Conservation (phyloP, 2,329 filamentous ascomycete species). For the Allantophomopsis lycopodina region DNA sequence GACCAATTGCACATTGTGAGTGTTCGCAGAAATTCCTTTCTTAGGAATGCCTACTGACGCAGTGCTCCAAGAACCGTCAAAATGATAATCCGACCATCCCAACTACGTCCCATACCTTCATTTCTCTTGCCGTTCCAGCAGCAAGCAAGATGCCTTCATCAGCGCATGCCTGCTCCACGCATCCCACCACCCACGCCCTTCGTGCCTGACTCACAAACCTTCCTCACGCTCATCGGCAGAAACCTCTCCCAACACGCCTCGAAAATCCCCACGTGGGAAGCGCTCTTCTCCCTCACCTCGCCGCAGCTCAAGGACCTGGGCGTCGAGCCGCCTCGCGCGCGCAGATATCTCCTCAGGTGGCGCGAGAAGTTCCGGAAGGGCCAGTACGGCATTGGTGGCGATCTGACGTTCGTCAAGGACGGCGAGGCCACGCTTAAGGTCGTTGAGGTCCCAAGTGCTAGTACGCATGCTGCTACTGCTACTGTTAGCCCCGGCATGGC, state of each 20-base stretch:
- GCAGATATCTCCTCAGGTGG: constrained; percentile 80
- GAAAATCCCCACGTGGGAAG: constrained; percentile 85
- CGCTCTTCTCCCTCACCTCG: constrained; percentile 72
- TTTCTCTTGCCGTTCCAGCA: constrained; percentile 16
- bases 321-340: constrained; percentile 69
- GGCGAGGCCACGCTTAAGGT: constrained; percentile 38
- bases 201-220: constrained; percentile 72
- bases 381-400: constrained; percentile 68
- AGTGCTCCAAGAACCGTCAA: constrained; percentile 22
- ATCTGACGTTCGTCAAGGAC: constrained; percentile 56
- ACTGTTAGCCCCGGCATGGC: constrained; percentile 35
- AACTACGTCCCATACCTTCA: constrained; percentile 14
- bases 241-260: constrained; percentile 66
- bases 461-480: constrained; percentile 27
- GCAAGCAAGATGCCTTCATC: constrained; percentile 24
- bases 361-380: constrained; percentile 72
- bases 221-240: constrained; percentile 84
- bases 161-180: constrained; percentile 20
- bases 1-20: too few relatives aligned
- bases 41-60: too few relatives aligned
- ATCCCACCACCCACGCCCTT: constrained; percentile 68
- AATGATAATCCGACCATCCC: constrained; percentile 15
- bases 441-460: constrained; percentile 19
- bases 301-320: constrained; percentile 70
- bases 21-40: too few relatives aligned